Evolutionary conservation across 331 rosid genomes (phyloP), one percentile per base, ranked within the genome.

Genomic region (Pyracantha coccinea): DNA sequence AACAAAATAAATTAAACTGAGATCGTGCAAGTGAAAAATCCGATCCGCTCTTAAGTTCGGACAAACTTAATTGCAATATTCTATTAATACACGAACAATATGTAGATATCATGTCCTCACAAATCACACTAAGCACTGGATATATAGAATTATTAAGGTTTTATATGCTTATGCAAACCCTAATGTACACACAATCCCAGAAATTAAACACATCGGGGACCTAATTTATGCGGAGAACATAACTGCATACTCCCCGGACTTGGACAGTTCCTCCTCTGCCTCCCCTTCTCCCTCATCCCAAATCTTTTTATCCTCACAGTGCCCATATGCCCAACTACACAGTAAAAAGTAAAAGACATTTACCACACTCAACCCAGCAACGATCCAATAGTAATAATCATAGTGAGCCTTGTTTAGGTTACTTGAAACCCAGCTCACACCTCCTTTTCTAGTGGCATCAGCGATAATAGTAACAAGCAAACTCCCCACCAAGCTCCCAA

Each of bases 381-480:
- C 85, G 15, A 89, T 23, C 73, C 84, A 80, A 74, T 87, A 93
- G 35, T 89, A 93, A 78, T 88, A 84, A 80, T 93, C 97, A 78
- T 76, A 84, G 74, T 84, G 96, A 15, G 89, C 94, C 77, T 50
- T 53, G 77, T 89, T 91, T 16, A 85, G 54, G 79, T 88, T 82
- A 23, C 78, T 19, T 20, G 91, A 62, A 4, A 89, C 68, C 98
- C 98, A 93, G 58, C 81, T 76, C 20, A 17, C 79, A 21, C 38
- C 10, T 12, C 89, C 77, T 64, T 81, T 79, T 10, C 11, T 3
- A 8, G 88, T 88, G 50, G 70, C 78, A 61, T 50, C 55, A 11
- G 82, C 35, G 69, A 89, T 85, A 73, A 68, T 24, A 66, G 55
- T 80, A 10, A 91, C 80, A 2, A 89, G 80, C 20, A 93, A 69